Base-by-base conservation (phyloP, 768 basidiomycete genomes). In the Scleroderma bovista region DNA sequence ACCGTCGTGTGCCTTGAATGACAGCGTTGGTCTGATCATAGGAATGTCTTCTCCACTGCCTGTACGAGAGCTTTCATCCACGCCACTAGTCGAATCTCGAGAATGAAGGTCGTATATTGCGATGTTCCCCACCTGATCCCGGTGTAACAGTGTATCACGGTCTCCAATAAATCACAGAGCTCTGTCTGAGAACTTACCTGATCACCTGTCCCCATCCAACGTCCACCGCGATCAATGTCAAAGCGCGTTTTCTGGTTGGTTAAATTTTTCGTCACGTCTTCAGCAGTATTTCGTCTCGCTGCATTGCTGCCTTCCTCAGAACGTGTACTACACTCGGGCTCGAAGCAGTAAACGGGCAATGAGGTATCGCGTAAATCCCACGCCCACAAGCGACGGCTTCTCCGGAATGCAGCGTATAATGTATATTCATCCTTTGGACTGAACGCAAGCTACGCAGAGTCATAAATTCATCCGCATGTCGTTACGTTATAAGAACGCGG, bases 211-310 rank as follows among this genome's bases (percentile, higher is more conserved):
- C 74, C 75, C 33, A 94, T 57, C 67, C 77, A 81, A 41, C 69
- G 71, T 1, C 93, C 91, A 34, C 74, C 71, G 11, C 74, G 47
- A 59, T 94, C 90, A 1, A 94, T 61, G 56, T 89, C 89, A 58
- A 95, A 94, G n/a, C 69, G 64, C 22, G 84, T 69, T 54, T 79
- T 79, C 65, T 96, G 94, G 60, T 94, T 93, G 19, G 87, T 86
- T 41, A 55, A 24, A 29, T 43, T n/a, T 17, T 46, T 29, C 23
- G 38, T 42, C 10, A 49, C 47, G 9, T 23, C 43, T 23, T 29
- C 24, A 23, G 10, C 48, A 46, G 46, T 45, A 29, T 29, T 8
- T 38, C n/a, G 36, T 51, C 32, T 1, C 20, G 3, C n/a, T 16
- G 31, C 8, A 7, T 26, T 10, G 7, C 22, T 44, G 50, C 40